These are phyloP conservation scores for Sinapis alba DNA, from an alignment of 441 rosid genomes.

Conservation along the genomic window DNA sequence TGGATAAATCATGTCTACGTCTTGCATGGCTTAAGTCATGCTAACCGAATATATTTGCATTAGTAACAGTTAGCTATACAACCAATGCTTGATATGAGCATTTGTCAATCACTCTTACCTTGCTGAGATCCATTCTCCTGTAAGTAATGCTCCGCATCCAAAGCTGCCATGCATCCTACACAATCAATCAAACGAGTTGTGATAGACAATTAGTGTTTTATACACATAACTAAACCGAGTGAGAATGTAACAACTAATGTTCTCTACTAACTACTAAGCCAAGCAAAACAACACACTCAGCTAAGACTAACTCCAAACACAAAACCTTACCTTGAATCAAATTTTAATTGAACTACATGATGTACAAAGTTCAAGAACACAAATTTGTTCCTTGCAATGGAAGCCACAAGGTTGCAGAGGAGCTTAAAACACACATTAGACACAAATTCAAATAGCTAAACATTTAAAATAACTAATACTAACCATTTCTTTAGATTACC, in stretches of 20 bases:
- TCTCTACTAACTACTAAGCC: neutral
- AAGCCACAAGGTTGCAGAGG: neutral
- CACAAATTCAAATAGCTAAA: neutral
- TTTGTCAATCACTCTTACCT: constrained; percentile 56
- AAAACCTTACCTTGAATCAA: constrained; percentile 6
- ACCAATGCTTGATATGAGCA: constrained; percentile 1
- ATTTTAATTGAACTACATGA: neutral
- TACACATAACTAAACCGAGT: neutral
- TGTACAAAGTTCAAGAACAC: neutral
- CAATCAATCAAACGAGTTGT: constrained; percentile 1
- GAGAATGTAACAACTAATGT: neutral
- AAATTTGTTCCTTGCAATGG: neutral
- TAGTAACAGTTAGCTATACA: neutral
- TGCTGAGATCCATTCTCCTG: constrained; percentile 73
- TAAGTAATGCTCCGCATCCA: constrained; percentile 88
- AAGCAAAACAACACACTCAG: constrained; percentile 2
- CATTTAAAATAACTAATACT: neutral
- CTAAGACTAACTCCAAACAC: neutral
- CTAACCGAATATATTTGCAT: neutral
- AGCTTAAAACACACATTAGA: neutral
- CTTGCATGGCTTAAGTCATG: neutral
- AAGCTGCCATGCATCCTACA: constrained; percentile 94
- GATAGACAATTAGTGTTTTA: neutral
- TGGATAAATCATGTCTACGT: neutral
- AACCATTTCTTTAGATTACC: neutral